Conservation (phyloP, 148 eudicot species). For the Dysphania ambrosioides region DNA sequence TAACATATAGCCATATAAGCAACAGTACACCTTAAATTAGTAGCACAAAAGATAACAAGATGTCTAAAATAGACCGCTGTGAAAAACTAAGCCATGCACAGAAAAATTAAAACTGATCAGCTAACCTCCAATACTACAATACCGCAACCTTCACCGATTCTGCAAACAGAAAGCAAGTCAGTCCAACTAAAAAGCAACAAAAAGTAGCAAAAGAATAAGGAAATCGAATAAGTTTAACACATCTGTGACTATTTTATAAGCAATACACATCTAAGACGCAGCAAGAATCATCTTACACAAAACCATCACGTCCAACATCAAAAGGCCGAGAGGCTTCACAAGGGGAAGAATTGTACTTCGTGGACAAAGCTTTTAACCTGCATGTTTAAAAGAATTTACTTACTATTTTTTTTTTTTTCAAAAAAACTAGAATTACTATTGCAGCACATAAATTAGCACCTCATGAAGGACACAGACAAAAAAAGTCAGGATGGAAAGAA, state of each 20-base stretch:
- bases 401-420: neutral
- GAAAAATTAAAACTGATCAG: neutral
- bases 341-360: constrained; percentile 75
- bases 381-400: constrained; percentile 17
- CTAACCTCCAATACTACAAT: constrained; percentile 90
- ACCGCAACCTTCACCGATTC: constrained; percentile 96
- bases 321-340: constrained; percentile 89
- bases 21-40: constrained; percentile 4
- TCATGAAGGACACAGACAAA: neutral
- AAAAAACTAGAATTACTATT: neutral
- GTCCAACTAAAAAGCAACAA: neutral
- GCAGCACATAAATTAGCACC: neutral
- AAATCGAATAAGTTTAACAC: neutral
- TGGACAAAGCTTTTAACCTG: constrained; percentile 85
- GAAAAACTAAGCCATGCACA: neutral
- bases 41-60: constrained; percentile 11
- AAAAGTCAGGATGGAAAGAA: neutral
- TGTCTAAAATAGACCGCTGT: neutral
- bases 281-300: constrained; percentile 64
- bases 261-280: constrained; percentile 9
- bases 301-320: constrained; percentile 87
- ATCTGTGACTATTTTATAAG: neutral
- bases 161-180: constrained; percentile 33
- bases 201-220: neutral
- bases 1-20: neutral